Conservation (phyloP, 2,329 filamentous ascomycete genomes). For the Colletotrichum scovillei region DNA sequence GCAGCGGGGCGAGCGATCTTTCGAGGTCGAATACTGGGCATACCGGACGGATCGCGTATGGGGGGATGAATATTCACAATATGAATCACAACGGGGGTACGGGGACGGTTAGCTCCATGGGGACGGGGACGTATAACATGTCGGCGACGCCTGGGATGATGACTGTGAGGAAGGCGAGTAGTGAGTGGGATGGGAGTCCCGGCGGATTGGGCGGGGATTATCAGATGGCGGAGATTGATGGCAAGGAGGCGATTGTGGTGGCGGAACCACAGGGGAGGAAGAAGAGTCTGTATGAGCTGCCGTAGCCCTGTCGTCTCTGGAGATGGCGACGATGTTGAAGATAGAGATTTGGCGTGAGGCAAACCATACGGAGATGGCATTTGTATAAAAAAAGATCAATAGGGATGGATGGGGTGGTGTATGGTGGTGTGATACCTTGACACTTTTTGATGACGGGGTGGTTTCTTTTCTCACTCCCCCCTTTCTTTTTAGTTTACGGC, state of each 20-base stretch:
- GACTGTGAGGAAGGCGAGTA: constrained; percentile 6
- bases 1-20: background rate
- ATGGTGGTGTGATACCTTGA: constrained; percentile 10
- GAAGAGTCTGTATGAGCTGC: constrained; percentile 32
- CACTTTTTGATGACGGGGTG: constrained; percentile 12
- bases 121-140: constrained; percentile 19
- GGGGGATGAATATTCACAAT: constrained; percentile 14
- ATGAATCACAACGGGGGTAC: constrained; percentile 14
- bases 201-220: constrained; percentile 13
- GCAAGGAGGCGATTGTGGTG: constrained; percentile 23
- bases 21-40: constrained; percentile 1
- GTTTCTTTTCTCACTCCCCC: background rate
- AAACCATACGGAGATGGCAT: background rate
- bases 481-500: constrained; percentile 3
- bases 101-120: constrained; percentile 29
- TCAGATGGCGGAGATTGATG: constrained; percentile 32
- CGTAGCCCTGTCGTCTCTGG: background rate
- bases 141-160: background rate
- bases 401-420: background rate
- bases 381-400: constrained; percentile 1
- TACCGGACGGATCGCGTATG: constrained; percentile 15
- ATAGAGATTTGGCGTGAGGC: background rate
- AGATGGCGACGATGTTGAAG: background rate
- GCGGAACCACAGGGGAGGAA: constrained; percentile 10
- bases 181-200: constrained; percentile 26